Conservation (phyloP, 805 yeast species). For the Metschnikowia continentalis region DNA sequence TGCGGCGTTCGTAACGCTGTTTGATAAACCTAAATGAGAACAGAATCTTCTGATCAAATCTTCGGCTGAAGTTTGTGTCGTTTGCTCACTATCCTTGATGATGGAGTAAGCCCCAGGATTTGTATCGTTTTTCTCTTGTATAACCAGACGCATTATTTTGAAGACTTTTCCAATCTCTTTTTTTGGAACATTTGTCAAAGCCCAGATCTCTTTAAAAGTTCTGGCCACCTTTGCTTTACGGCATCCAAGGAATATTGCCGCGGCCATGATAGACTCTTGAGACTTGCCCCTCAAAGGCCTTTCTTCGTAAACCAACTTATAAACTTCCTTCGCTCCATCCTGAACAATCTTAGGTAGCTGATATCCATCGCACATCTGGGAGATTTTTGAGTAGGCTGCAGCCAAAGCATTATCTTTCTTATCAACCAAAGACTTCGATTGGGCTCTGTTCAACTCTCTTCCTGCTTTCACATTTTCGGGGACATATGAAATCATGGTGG, state of each 20-base stretch:
- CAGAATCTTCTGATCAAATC: constrained; percentile 94
- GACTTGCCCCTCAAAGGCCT: constrained; percentile 83
- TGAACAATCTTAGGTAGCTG: constrained; percentile 92
- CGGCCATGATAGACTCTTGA: constrained; percentile 93
- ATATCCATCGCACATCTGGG: constrained; percentile 96
- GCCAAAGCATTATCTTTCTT: constrained; percentile 83
- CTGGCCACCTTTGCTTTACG: constrained; percentile 91
- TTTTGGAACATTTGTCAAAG: constrained; percentile 86
- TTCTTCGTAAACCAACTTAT: constrained; percentile 85
- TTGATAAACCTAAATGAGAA: constrained; percentile 83
- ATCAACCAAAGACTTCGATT: constrained; percentile 79
- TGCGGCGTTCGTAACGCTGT: constrained; percentile 86
- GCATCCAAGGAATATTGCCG: constrained; percentile 91
- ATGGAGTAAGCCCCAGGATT: constrained; percentile 39
- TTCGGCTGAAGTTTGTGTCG: constrained; percentile 88
- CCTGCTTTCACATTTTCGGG: constrained; percentile 83
- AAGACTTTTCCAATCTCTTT: constrained; percentile 93
- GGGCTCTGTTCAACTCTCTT: constrained; percentile 88
- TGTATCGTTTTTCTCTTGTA: constrained; percentile 53
- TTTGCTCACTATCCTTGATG: constrained; percentile 49
- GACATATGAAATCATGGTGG: constrained; percentile 85
- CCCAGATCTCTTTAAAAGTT: constrained; percentile 93
- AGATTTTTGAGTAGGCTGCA: constrained; percentile 83
- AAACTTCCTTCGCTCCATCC: constrained; percentile 96
- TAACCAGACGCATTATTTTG: constrained; percentile 65